These are phyloP conservation scores for Teunomyces tritomae DNA, from an alignment of 805 yeast genomes.

Conservation along the genomic window DNA sequence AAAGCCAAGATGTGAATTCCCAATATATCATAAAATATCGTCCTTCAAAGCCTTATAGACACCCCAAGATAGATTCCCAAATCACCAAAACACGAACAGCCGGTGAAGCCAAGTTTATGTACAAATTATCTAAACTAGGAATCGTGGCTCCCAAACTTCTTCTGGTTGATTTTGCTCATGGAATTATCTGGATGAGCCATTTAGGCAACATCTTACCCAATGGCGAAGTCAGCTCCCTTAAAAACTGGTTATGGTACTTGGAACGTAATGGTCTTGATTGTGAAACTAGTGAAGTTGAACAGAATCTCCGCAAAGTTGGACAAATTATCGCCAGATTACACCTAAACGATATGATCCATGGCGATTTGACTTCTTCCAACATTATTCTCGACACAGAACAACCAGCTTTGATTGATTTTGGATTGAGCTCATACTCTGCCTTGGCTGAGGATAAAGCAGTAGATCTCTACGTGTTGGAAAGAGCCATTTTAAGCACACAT, in stretches of 20 bases:
- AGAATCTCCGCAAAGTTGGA: constrained; percentile 58
- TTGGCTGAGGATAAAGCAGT: constrained; percentile 93
- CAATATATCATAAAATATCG: constrained; percentile 74
- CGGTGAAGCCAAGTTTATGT: constrained; percentile 78
- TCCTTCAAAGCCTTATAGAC: constrained; percentile 89
- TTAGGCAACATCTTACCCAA: constrained; percentile 57
- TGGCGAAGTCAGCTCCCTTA: constrained; percentile 59
- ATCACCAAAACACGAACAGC: constrained; percentile 79
- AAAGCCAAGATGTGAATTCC: constrained; percentile 18
- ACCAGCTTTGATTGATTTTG: constrained; percentile 85
- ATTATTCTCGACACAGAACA: constrained; percentile 46
- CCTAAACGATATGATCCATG: constrained; percentile 77
- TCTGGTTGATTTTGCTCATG: constrained; percentile 74
- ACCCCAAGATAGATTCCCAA: constrained; percentile 71
- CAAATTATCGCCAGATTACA: constrained; percentile 68
- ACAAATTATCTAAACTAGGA: constrained; percentile 51
- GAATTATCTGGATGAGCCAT: constrained; percentile 85
- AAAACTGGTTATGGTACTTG: constrained; percentile 69
- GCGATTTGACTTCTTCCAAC: constrained; percentile 91
- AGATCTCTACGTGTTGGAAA: constrained; percentile 89
- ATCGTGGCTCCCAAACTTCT: constrained; percentile 70
- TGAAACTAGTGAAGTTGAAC: constrained; percentile 35
- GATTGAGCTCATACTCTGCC: constrained; percentile 73
- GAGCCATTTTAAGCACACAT: constrained; percentile 90
- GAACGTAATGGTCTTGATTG: constrained; percentile 32